These are phyloP conservation scores for Favolaschia claudopus DNA, from an alignment of 768 basidiomycete genomes.

Conservation along the genomic window DNA sequence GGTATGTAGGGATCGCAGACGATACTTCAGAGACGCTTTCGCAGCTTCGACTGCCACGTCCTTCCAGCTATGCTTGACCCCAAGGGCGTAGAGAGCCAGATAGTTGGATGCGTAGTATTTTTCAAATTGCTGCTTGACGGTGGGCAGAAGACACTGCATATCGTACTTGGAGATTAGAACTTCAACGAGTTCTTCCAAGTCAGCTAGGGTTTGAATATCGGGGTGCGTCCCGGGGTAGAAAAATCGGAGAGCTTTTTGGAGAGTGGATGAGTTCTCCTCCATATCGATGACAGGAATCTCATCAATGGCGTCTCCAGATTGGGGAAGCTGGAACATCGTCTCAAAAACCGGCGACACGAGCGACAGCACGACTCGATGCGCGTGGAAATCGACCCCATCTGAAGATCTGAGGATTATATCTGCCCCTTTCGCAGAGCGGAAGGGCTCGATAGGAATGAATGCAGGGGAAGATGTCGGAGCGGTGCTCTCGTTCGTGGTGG, in stretches of 20 bases:
- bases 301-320: not conserved
- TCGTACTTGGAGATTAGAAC: slow-evolving; percentile 12
- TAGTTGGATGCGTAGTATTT: not conserved
- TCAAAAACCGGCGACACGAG: slow-evolving; percentile 31
- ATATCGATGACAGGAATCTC: not conserved
- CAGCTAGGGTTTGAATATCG: not conserved
- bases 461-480: too few relatives aligned
- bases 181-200: not conserved
- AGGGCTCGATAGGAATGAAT: too few relatives aligned
- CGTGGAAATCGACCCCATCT: slow-evolving; percentile 28
- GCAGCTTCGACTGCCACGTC: slow-evolving; percentile 1
- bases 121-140: not conserved
- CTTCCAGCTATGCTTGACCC: not conserved
- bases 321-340: slow-evolving; percentile 31
- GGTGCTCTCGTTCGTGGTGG: too few relatives aligned
- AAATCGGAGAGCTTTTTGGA: slow-evolving; percentile 4
- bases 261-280: not conserved
- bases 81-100: not conserved
- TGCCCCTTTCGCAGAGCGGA: too few relatives aligned
- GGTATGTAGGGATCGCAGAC: not conserved
- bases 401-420: slow-evolving; percentile 30
- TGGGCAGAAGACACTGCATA: not conserved
- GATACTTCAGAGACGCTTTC: not conserved
- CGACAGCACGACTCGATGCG: slow-evolving; percentile 27
- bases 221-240: slow-evolving; percentile 3